phyloP scores from a whole-genome alignment of 768 basidiomycete genomes.

The Calocybe indica region DNA sequence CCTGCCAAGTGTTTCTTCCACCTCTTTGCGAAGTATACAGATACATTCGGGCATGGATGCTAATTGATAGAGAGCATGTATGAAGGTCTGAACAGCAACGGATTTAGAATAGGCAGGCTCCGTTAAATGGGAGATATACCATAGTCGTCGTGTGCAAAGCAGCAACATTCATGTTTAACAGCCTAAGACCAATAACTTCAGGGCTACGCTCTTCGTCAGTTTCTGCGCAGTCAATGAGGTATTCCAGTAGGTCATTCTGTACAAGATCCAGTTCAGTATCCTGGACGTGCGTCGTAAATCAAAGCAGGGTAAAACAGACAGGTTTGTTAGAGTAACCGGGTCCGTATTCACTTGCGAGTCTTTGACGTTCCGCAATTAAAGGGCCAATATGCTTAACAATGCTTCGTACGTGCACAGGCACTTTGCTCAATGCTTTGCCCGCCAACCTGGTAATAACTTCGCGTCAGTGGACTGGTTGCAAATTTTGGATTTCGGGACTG shows the following conservation, averaged over 20 bases:
- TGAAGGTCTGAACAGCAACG: constrained; percentile 23
- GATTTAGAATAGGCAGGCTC: background rate
- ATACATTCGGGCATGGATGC: constrained; percentile 27
- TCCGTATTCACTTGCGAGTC: constrained; percentile 17
- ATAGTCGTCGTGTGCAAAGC: constrained; percentile 37
- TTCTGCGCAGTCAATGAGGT: constrained; percentile 38
- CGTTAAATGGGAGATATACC: constrained; percentile 17
- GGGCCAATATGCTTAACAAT: constrained; percentile 16
- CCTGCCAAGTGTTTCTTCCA: constrained; percentile 26
- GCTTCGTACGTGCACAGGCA: constrained; percentile 1
- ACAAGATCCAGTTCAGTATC: too few species aligned
- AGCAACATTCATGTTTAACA: constrained; percentile 36
- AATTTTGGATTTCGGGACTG: background rate
- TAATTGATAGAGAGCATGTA: constrained; percentile 30
- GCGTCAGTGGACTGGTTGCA: too few species aligned
- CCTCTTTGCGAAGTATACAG: constrained; percentile 34
- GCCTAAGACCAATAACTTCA: constrained; percentile 23
- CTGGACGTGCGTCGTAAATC: too few species aligned
- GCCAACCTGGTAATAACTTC: too few species aligned
- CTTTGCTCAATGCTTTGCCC: background rate
- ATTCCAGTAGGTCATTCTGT: constrained; percentile 43
- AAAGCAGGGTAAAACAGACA: background rate
- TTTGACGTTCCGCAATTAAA: constrained; percentile 19
- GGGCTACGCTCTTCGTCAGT: constrained; percentile 12
- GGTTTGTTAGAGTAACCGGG: constrained; percentile 23